Percentiles rank a stretch among this genome's conserved stretches.
phyloP scores from a whole-genome alignment of 768 basidiomycete genomes.

The Mycena capillaripes region DNA sequence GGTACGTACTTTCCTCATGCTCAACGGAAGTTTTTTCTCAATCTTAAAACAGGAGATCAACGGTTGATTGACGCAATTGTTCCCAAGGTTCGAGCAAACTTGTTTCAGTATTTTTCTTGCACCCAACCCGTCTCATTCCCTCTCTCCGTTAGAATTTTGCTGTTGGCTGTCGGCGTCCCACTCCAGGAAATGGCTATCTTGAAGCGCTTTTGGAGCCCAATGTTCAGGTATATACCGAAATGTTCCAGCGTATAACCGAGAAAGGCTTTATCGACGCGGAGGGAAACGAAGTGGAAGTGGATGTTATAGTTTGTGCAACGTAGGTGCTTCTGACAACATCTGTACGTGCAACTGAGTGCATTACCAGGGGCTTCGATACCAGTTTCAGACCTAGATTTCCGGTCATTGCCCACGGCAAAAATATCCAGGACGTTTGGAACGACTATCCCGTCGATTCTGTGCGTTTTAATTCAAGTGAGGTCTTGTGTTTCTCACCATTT shows the following conservation, averaged over 20 bases:
- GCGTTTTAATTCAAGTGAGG: not conserved
- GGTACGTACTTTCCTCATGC: not conserved
- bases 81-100: not conserved
- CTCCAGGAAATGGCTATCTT: conserved; percentile 66
- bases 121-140: conserved; percentile 48
- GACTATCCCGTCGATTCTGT: conserved; percentile 42
- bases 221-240: conserved; percentile 56
- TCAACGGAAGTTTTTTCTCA: not conserved
- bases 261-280: conserved; percentile 60
- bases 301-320: conserved; percentile 65
- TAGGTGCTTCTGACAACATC: conserved; percentile 37
- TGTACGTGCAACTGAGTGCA: not conserved
- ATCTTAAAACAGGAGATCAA: not conserved
- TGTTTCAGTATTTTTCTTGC: not conserved
- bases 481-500: not conserved
- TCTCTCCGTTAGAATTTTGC: conserved; percentile 49
- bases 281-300: conserved; percentile 57
- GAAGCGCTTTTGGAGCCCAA: conserved; percentile 64
- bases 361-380: conserved; percentile 40
- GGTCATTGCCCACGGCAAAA: conserved; percentile 38
- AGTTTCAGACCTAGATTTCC: conserved; percentile 42
- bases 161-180: conserved; percentile 63
- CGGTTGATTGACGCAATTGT: conserved; percentile 1
- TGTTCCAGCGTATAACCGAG: conserved; percentile 58
- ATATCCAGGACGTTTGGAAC: conserved; percentile 42